phyloP scores from a whole-genome alignment of 1,139 yeast species.

The Pichia kudriavzevii region DNA sequence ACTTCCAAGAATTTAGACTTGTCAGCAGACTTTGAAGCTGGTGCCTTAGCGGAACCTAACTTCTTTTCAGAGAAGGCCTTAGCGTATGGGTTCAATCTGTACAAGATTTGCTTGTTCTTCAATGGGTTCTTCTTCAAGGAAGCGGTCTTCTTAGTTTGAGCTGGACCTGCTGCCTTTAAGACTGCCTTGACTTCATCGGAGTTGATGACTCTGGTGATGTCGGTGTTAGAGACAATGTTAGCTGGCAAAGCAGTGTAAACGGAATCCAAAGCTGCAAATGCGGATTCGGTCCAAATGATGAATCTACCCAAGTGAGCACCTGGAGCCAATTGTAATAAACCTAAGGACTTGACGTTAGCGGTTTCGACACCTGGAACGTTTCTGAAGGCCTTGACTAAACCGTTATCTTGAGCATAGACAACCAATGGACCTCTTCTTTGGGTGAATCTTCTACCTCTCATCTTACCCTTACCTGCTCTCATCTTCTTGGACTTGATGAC shows the following conservation, averaged over 20 bases:
- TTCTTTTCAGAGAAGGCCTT: constrained; percentile 91
- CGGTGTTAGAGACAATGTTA: constrained; percentile 92
- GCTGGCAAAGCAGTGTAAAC: constrained; percentile 97
- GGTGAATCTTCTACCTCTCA: constrained; percentile 99
- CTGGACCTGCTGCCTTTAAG: constrained; percentile 94
- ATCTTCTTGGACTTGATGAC: constrained; percentile 97
- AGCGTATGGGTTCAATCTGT: constrained; percentile 99
- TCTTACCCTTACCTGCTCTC: constrained; percentile 99
- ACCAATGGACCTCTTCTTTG: constrained; percentile 99
- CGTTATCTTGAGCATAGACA: constrained; percentile 96
- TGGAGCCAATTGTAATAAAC: constrained; percentile 98
- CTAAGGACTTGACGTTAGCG: constrained; percentile 84
- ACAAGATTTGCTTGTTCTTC: constrained; percentile 97
- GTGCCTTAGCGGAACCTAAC: constrained; percentile 80
- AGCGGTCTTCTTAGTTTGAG: constrained; percentile 88
- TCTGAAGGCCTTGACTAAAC: constrained; percentile 97
- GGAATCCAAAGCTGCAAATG: constrained; percentile 93
- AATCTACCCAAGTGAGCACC: constrained; percentile 99
- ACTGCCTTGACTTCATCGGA: constrained; percentile 98
- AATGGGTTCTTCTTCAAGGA: constrained; percentile 99
- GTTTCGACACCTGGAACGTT: constrained; percentile 99
- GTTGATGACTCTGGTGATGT: constrained; percentile 95
- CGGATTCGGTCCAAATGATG: constrained; percentile 99
- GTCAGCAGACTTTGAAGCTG: constrained; percentile 43
- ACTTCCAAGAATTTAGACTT: constrained; percentile 65